Evolutionary conservation across 305 asterid genomes (phyloP), one percentile per base, ranked within the genome.

Genomic region (Salvia sclarea): DNA sequence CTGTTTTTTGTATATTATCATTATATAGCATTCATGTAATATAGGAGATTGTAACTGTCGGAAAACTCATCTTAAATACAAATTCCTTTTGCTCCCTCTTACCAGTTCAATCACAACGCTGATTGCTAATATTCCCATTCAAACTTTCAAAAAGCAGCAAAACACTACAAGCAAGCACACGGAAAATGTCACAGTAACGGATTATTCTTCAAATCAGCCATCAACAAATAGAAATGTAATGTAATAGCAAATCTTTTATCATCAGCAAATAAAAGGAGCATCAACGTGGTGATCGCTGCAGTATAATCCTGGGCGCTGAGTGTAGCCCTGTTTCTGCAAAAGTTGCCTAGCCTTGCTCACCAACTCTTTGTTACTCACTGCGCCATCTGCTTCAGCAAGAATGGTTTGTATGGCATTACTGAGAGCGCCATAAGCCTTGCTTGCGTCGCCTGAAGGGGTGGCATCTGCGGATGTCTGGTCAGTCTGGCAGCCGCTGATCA

Each of bases 391-490:
- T 75, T 88, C 86, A 0, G 88, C 85, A 57, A 93, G 40, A 63
- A 93, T 93, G 28, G 55, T 69, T 85, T 93, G 97, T 61, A 93
- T 88, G 3, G 98, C 96, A 45, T 93, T 93, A 80, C 98, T 93
- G 69, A 90, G 77, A n/a, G 98, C 97, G 1, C 97, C 97, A 20
- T 84, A 90, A 41, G 97, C 88, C 17, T 69, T 79, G 45, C 86
- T 79, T 0, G 87, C 73, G 47, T 85, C 86, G 1, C 95, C 89
- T 0, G 82, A 40, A 1, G 98, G 97, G 22, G 79, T 82, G 17
- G 97, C 98, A 65, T 93, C 98, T 0, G 98, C 98, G 0, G 98
- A 93, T 5, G 98, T 93, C 66, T 93, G 86, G 50, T 90, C 83
- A 0, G 98, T 88, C 70, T 90, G 98, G 75, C 98, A 93, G 47